A percentile compares a stretch with the other conserved stretches of the same genome.
Conservation (phyloP, 352 stramenopile genomes). For the Globisporangium uncinulatum region DNA sequence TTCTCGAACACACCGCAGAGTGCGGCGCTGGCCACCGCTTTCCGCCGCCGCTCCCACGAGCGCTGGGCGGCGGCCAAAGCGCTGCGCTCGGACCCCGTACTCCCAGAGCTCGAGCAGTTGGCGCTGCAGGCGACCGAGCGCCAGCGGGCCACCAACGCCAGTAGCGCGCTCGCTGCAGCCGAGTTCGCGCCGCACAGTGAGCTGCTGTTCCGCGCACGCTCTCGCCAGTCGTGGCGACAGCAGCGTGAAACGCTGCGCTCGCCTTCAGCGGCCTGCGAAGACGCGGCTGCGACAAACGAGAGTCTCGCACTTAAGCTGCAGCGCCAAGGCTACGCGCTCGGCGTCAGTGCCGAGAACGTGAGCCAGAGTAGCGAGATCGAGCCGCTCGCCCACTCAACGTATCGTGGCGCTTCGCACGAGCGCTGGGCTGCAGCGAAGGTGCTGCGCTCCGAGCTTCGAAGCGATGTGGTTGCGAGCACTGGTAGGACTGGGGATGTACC, state of each 20-base stretch:
- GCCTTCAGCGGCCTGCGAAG: neutral
- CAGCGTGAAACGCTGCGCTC: conserved; percentile 38
- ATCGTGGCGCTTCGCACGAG: conserved; percentile 22
- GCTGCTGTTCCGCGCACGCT: conserved; percentile 41
- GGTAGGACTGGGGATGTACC: too few relatives aligned
- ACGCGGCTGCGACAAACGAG: conserved; percentile 17
- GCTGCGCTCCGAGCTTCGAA: conserved; percentile 18
- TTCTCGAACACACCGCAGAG: conserved; percentile 15
- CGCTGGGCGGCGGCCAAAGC: conserved; percentile 39
- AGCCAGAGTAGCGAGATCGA: conserved; percentile 4
- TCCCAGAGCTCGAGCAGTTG: conserved; percentile 29
- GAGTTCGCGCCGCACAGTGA: neutral
- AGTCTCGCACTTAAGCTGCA: conserved; percentile 44
- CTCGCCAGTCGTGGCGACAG: conserved; percentile 55
- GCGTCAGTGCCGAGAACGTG: too few relatives aligned
- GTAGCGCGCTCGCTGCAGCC: neutral
- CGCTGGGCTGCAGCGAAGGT: conserved; percentile 21
- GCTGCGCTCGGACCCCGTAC: conserved; percentile 38
- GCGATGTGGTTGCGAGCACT: neutral
- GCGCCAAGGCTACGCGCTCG: conserved; percentile 46
- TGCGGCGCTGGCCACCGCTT: conserved; percentile 33
- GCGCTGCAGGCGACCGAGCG: conserved; percentile 1
- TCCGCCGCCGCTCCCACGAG: conserved; percentile 35
- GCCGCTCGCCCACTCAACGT: conserved; percentile 18
- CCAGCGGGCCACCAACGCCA: conserved; percentile 6